phyloP scores from a whole-genome alignment of 1,284 basidiomycete genomes.

The Gomphus bonarii region DNA sequence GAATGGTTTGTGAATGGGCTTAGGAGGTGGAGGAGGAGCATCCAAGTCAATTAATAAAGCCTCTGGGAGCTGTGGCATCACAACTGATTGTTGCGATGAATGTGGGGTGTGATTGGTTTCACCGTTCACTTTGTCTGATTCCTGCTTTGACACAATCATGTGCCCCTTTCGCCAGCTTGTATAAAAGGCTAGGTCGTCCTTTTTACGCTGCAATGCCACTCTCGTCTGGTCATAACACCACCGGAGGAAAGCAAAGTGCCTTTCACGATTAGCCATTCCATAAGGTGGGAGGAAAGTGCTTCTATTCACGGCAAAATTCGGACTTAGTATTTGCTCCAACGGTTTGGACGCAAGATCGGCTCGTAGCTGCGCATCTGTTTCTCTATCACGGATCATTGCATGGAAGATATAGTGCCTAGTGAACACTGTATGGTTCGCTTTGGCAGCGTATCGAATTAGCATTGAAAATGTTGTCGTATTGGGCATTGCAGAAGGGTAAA shows the following conservation, averaged over 20 bases:
- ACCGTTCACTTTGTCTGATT: slow-evolving; percentile 34
- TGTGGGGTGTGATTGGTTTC: slow-evolving; percentile 38
- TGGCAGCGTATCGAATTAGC: slow-evolving; percentile 47
- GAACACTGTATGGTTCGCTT: slow-evolving; percentile 35
- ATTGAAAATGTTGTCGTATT: slow-evolving; percentile 60
- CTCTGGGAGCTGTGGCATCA: background rate
- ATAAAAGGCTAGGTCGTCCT: slow-evolving; percentile 35
- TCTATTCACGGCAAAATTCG: slow-evolving; percentile 42
- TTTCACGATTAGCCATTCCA: slow-evolving; percentile 44
- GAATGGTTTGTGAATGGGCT: slow-evolving; percentile 30
- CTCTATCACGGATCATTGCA: slow-evolving; percentile 40
- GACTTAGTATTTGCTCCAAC: slow-evolving; percentile 29
- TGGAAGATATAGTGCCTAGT: slow-evolving; percentile 62
- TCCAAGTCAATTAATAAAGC: slow-evolving; percentile 20
- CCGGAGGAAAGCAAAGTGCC: slow-evolving; percentile 42
- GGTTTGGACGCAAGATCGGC: slow-evolving; percentile 15
- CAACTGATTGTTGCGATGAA: background rate
- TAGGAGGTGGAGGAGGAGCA: slow-evolving; percentile 16
- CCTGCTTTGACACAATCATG: slow-evolving; percentile 15
- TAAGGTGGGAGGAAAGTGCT: slow-evolving; percentile 45
- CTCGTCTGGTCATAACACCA: slow-evolving; percentile 42
- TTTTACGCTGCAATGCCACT: slow-evolving; percentile 34
- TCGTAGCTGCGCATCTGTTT: slow-evolving; percentile 24
- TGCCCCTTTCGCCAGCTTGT: slow-evolving; percentile 23
- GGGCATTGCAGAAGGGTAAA: slow-evolving; percentile 32